Conservation (phyloP, 306 rosid species). For the Dalbergia cochinchinensis region DNA sequence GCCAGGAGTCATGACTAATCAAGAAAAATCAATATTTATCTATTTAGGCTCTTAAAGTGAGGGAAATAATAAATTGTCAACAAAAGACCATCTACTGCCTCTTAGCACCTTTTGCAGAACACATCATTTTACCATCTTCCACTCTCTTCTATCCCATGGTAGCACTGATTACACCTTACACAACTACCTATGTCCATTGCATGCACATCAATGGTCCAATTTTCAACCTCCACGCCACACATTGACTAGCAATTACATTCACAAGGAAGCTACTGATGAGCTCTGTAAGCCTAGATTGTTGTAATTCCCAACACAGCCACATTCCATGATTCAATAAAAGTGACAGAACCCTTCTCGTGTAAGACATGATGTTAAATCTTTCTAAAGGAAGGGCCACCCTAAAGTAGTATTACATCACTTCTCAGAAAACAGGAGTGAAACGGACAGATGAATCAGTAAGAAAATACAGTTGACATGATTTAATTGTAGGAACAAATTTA, state of each 20-base stretch:
- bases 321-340: background rate
- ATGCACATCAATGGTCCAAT: slow-evolving; percentile 21
- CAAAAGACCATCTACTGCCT: background rate
- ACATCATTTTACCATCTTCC: background rate
- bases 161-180: slow-evolving; percentile 32
- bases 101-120: background rate
- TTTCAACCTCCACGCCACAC: slow-evolving; percentile 4
- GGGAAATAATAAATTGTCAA: background rate
- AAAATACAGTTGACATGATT: too few relatives aligned
- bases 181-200: slow-evolving; percentile 30
- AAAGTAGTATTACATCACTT: too few relatives aligned
- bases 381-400: too few relatives aligned
- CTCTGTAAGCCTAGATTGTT: slow-evolving; percentile 3
- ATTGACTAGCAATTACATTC: background rate
- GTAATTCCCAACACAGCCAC: background rate
- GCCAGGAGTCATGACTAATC: background rate
- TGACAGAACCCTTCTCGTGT: background rate
- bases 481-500: too few relatives aligned
- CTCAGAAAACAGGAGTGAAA: too few relatives aligned
- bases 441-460: too few relatives aligned
- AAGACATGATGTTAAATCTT: background rate
- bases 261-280: slow-evolving; percentile 11
- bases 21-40: background rate
- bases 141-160: background rate
- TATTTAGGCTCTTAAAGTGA: background rate